Evolutionary conservation across 179 eudicot species (phyloP).

Genomic region (Camellia oleifera): DNA sequence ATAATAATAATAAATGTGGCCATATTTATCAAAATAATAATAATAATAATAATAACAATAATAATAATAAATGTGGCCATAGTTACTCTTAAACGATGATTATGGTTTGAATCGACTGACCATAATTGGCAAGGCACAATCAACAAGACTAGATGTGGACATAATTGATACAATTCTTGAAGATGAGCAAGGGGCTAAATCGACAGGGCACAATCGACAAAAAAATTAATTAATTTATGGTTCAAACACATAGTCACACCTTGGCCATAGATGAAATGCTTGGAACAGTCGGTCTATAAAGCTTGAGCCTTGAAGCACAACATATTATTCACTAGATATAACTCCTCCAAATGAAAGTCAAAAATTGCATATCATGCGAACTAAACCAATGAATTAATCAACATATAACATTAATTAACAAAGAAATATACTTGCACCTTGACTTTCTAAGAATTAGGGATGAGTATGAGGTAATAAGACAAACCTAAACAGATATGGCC

Average conservation of each 20-base stretch:
- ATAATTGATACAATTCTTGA: too few relatives aligned
- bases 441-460: not conserved
- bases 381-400: not conserved
- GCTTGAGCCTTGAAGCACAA: not conserved
- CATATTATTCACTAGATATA: not conserved
- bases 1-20: too few relatives aligned
- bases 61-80: too few relatives aligned
- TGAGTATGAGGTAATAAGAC: constrained; percentile 4
- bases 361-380: constrained; percentile 10
- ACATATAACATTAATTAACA: constrained; percentile 13
- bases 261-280: not conserved
- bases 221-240: too few relatives aligned
- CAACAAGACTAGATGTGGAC: too few relatives aligned
- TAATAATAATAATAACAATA: too few relatives aligned
- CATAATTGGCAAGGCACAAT: too few relatives aligned
- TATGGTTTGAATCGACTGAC: too few relatives aligned
- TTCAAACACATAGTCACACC: not conserved
- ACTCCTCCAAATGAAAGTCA: constrained; percentile 20
- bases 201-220: too few relatives aligned
- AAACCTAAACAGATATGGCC: constrained; percentile 93
- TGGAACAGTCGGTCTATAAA: not conserved
- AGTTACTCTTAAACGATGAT: too few relatives aligned
- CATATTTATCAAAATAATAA: too few relatives aligned
- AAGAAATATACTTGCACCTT: constrained; percentile 53
- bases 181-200: too few relatives aligned